Evolutionary conservation across 2,329 filamentous ascomycete genomes (phyloP), one percentile per base, ranked within the genome.

Genomic region (Colletotrichum coccodes): DNA sequence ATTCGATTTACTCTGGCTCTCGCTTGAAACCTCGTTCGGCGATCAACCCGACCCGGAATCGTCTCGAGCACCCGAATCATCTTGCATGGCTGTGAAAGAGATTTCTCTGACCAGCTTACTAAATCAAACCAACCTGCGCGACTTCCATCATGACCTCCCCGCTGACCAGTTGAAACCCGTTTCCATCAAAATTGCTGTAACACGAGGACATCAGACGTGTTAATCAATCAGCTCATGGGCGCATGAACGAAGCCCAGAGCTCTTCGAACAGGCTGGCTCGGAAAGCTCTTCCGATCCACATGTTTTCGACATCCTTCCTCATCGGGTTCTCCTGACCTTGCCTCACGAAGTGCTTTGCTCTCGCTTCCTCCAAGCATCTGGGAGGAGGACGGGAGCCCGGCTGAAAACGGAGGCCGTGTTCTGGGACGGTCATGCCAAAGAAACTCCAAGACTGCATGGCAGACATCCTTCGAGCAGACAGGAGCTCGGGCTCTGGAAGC

Each of bases 161-260:
- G 54, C 40, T 40, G 18, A 32, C 60, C 40, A 34, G 65, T 54
- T 65, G 65, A 68, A 65, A 68, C 61, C 65, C 28, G 36, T 36
- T 53, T 21, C 42, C 21, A 60, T 21, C 54, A 68, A 40, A 64
- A 54, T 38, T 65, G 42, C 54, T 60, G 65, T 42, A 56, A 23
- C 47, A 21, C 59, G 54, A 60, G 8, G 28, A 64, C 60, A 65
- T 60, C 65, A n/a, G 32, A 56, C 61, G 38, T 68, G 6, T 23
- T 54, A 46, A 46, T 53, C 23, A 38, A 58, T 21, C 30, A 47
- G 30, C 23, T 28, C 36, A 23, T 3, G 6, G n/a, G 28, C 40
- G 47, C 34, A 47, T 30, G 36, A 60, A 54, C 40, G 34, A 28
- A 56, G 47, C 23, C 32, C 54, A 42, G 34, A 26, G 36, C 49